These are phyloP conservation scores for Selaginella moellendorffii DNA, from an alignment of 75 land plant species.

Conservation along the genomic window DNA sequence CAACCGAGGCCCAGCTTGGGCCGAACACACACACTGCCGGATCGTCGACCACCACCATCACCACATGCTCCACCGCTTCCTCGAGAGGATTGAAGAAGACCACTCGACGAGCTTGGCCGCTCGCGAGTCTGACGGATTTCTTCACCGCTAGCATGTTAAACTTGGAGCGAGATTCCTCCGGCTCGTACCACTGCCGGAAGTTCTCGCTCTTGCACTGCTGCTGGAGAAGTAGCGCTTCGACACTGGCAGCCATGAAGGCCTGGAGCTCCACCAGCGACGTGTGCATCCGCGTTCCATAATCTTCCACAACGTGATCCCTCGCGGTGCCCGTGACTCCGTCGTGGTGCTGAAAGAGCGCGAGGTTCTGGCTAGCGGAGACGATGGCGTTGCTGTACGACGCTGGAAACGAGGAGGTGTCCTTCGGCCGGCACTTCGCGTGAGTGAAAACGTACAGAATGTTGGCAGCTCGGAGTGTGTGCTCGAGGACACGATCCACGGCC, in stretches of 20 bases:
- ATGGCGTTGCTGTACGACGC: conserved; percentile 44
- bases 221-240: not conserved
- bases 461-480: not conserved
- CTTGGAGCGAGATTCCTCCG: conserved; percentile 41
- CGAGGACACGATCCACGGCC: not conserved
- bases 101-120: conserved; percentile 41
- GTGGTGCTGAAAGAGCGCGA: conserved; percentile 98
- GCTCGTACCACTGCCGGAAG: conserved; percentile 37
- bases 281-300: conserved; percentile 89
- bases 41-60: conserved; percentile 56
- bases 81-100: conserved; percentile 82
- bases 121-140: conserved; percentile 25
- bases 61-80: conserved; percentile 68
- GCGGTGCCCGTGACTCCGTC: conserved; percentile 99
- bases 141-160: conserved; percentile 58
- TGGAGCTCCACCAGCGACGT: conserved; percentile 28
- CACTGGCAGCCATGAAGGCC: too few relatives aligned
- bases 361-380: conserved; percentile 69
- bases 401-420: conserved; percentile 25
- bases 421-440: not conserved
- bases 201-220: not conserved
- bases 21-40: conserved; percentile 67
- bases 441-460: not conserved
- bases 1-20: conserved; percentile 43
- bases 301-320: conserved; percentile 85